Evolutionary conservation across 2,329 filamentous ascomycete species (phyloP), one percentile per base, ranked within the genome.

Genomic region (Juglanconis sp.): DNA sequence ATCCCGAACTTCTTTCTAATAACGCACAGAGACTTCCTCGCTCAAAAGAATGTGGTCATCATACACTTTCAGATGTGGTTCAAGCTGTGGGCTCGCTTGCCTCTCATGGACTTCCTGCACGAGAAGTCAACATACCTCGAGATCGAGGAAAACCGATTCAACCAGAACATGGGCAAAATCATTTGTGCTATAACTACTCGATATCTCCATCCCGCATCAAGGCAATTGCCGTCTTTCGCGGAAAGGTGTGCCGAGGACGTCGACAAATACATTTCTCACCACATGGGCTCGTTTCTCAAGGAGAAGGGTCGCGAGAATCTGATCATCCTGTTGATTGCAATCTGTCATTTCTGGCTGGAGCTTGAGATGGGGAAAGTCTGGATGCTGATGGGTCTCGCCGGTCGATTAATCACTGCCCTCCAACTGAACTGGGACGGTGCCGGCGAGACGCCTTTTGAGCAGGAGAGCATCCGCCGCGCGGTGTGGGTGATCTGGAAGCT

Each of bases 51-150:
- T n/a, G 60, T 76, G 40, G 64, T 77, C 13, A 53, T 73, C 38
- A 68, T 67, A 17, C 74, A 78, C 60, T 66, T 76, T 24, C 71
- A 76, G 52, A 73, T 72, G 1, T 78, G 75, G 60, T 75, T 78
- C 59, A 69, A 73, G 32, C 66, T 73, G 42, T 65, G 76, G 48
- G 76, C 73, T 60, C 72, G 70, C 60, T 68, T 76, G 31, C 76
- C 75, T 5, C 74, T 73, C 57, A 69, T 76, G 60, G 73, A 73
- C 10, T 75, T 76, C 57, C 66, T 78, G 5, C 74, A 77, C 48
- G 73, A 70, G 3, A 67, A 66, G 5, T 71, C 68, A 8, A 70
- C 71, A 3, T 75, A 74, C 53, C 67, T 65, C 32, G 68, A 75
- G 35, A 71, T 77, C 15, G 68, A 76, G 64, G 70, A 75, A 31